These are phyloP conservation scores for Cercospora zeae-maydis DNA, from an alignment of 2,329 filamentous ascomycete genomes.

Conservation along the genomic window DNA sequence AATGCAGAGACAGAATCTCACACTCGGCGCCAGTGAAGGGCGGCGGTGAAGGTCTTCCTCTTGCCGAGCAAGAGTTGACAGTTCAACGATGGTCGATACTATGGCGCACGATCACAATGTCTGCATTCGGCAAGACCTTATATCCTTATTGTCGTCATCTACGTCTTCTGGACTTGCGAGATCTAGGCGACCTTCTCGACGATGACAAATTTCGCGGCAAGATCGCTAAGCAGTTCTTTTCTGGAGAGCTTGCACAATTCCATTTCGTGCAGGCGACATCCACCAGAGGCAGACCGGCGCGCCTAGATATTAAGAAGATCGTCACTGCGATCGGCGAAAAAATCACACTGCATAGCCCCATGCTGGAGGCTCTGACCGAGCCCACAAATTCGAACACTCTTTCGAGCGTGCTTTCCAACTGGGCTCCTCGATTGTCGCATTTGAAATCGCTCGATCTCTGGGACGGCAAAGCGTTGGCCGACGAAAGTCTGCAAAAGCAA, in stretches of 20 bases:
- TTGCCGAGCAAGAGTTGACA: slow-evolving; percentile 46
- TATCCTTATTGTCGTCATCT: slow-evolving; percentile 70
- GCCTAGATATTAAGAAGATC: slow-evolving; percentile 42
- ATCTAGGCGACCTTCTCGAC: slow-evolving; percentile 59
- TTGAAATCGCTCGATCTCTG: slow-evolving; percentile 59
- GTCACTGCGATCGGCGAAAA: slow-evolving; percentile 49
- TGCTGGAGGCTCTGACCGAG: slow-evolving; percentile 51
- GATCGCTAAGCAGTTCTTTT: slow-evolving; percentile 57
- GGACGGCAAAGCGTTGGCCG: slow-evolving; percentile 58
- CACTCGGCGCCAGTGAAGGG: slow-evolving; percentile 45
- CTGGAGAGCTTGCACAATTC: slow-evolving; percentile 46
- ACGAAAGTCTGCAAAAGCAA: slow-evolving; percentile 51
- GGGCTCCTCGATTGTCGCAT: slow-evolving; percentile 57
- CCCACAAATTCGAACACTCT: slow-evolving; percentile 47
- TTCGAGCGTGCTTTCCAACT: slow-evolving; percentile 52
- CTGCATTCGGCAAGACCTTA: slow-evolving; percentile 58
- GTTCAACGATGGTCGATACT: slow-evolving; percentile 59
- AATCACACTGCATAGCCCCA: slow-evolving; percentile 40
- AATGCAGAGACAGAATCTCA: slow-evolving; percentile 38
- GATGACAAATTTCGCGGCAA: slow-evolving; percentile 58
- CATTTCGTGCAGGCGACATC: slow-evolving; percentile 35
- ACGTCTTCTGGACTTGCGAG: slow-evolving; percentile 59
- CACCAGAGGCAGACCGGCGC: slow-evolving; percentile 29
- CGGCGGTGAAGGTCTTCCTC: slow-evolving; percentile 41
- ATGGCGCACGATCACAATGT: slow-evolving; percentile 67